phyloP scores from a whole-genome alignment of 2,329 filamentous ascomycete species.

The Ophiosphaerella korrae region DNA sequence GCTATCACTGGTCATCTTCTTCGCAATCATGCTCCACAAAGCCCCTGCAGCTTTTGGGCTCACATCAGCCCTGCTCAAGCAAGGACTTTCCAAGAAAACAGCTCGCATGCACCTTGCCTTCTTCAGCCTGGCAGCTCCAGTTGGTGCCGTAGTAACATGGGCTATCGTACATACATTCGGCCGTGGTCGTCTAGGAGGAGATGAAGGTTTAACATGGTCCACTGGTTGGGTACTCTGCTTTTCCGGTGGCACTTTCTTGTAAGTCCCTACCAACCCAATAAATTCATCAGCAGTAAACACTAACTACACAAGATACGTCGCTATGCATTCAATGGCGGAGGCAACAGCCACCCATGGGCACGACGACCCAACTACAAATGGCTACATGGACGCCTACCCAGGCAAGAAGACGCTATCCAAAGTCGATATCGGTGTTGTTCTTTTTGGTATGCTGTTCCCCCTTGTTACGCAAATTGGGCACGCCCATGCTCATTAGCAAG shows the following conservation, averaged over 20 bases:
- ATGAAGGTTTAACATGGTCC: slow-evolving; percentile 76
- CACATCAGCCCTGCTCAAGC: slow-evolving; percentile 86
- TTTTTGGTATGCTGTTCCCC: slow-evolving; percentile 78
- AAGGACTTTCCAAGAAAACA: slow-evolving; percentile 85
- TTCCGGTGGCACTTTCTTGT: slow-evolving; percentile 94
- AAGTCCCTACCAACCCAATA: slow-evolving; percentile 50
- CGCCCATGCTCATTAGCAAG: slow-evolving; percentile 57
- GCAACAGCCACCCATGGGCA: slow-evolving; percentile 51
- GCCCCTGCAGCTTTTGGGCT: slow-evolving; percentile 93
- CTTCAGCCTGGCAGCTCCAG: slow-evolving; percentile 88
- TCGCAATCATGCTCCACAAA: slow-evolving; percentile 98
- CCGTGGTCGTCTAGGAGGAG: slow-evolving; percentile 61
- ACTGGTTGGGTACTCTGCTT: slow-evolving; percentile 95
- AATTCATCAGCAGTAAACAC: background rate
- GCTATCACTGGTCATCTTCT: slow-evolving; percentile 87
- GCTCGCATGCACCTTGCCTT: slow-evolving; percentile 84
- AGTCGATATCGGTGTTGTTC: slow-evolving; percentile 64
- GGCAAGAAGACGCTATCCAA: slow-evolving; percentile 57
- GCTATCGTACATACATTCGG: slow-evolving; percentile 75
- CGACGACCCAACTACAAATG: slow-evolving; percentile 48
- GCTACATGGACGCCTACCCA: slow-evolving; percentile 60
- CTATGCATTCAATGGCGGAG: slow-evolving; percentile 98
- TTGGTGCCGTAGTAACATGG: slow-evolving; percentile 84
- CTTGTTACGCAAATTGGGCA: slow-evolving; percentile 79
- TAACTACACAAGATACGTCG: slow-evolving; percentile 73